Base-by-base conservation (phyloP, 805 yeast genomes). In the Jamesozyma gamospora region DNA sequence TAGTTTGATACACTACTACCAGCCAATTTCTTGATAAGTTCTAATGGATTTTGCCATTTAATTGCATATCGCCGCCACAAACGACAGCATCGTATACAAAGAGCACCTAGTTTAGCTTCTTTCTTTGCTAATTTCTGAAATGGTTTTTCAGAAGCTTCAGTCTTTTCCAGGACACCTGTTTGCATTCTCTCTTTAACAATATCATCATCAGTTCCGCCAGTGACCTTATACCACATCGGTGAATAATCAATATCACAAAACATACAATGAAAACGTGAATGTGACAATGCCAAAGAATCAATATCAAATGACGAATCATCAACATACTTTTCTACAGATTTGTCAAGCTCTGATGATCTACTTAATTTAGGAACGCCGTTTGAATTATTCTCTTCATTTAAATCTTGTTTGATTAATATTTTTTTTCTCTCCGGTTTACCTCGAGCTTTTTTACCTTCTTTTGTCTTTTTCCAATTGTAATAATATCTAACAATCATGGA, bases 61-160 rank as follows among this genome's bases (percentile, higher is more conserved):
- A 84, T 78, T 0, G 87, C 96, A 58, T 90, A 90, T 30, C 94
- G 65, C 57, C 95, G 71, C 97, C 97, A 90, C 24, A 92, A 55
- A 42, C 82, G 70, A 0, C 96, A 95, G 65, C 98, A 90, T 39
- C 97, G 67, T 24, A 71, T 62, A 58, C 98, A 90, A 12, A 90
- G 63, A 0, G 87, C 96, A 13, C 67, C 60, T 2, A 76, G 62
- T 1, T 63, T 51, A 5, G 63, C 53, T 9, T 53, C 49, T 1
- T 49, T 26, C 6, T 39, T 26, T 11, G 41, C 14, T 28, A 41
- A 14, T 28, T 39, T 40, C 60, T 26, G 29, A 4, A 43, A 21
- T 6, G 34, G 16, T 19, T 37, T 44, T 17, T 35, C 48, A 16
- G 51, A 37, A 7, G 42, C 40, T 31, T 43, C 50, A 9, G 47